Conservation (phyloP, 352 stramenopile genomes). For the Hyphochytrium catenoides region DNA sequence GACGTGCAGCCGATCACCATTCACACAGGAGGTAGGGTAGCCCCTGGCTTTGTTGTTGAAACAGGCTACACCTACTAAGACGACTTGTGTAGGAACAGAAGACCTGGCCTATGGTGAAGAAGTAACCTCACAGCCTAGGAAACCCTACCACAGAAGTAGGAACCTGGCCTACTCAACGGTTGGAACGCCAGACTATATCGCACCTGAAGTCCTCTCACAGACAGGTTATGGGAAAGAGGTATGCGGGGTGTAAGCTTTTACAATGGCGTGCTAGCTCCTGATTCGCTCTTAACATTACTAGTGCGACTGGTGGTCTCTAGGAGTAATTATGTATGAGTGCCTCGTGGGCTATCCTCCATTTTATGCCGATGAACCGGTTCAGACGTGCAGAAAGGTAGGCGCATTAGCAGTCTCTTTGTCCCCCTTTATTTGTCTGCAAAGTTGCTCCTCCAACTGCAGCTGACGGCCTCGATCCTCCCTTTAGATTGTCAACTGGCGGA, state of each 20-base stretch:
- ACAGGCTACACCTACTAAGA: not conserved
- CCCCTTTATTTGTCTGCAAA: not conserved
- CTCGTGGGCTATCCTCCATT: constrained; percentile 97
- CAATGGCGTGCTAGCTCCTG: not conserved
- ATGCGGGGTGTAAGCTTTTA: not conserved
- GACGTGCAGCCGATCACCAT: constrained; percentile 47
- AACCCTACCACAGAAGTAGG: constrained; percentile 34
- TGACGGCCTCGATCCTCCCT: not conserved
- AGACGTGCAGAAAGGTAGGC: constrained; percentile 90
- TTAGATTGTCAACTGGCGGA: constrained; percentile 50
- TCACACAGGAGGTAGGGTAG: constrained; percentile 16
- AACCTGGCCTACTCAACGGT: constrained; percentile 92
- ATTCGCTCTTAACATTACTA: constrained; percentile 8
- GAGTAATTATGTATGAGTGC: constrained; percentile 99
- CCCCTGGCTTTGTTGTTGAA: not conserved
- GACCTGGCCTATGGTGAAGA: constrained; percentile 1
- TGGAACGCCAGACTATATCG: constrained; percentile 97
- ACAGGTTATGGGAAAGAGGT: constrained; percentile 60
- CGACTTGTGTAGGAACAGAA: constrained; percentile 7
- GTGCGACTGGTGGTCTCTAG: constrained; percentile 98
- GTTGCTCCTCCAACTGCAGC: not conserved
- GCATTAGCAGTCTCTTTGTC: constrained; percentile 7
- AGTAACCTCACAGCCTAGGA: constrained; percentile 12
- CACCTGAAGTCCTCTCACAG: constrained; percentile 87
- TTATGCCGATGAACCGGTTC: constrained; percentile 89